A percentile compares a stretch with the other conserved stretches of the same genome.
Evolutionary conservation across 306 rosid genomes (phyloP).

Genomic region (Ormosia semicastrata): DNA sequence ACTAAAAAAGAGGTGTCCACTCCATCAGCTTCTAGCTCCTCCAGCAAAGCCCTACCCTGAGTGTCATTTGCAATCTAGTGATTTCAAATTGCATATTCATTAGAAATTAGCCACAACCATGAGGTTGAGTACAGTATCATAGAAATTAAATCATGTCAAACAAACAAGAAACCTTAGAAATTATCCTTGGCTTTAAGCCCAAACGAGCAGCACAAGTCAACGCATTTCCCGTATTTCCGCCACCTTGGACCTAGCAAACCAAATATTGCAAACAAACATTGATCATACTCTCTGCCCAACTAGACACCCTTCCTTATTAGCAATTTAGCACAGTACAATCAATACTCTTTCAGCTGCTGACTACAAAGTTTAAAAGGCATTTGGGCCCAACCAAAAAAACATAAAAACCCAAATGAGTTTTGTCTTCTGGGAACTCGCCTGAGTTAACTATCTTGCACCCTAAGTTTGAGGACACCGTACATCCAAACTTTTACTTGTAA

Average conservation of each 20-base stretch:
- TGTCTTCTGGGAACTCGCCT: neutral
- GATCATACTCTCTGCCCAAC: neutral
- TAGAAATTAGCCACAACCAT: conserved; percentile 3
- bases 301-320: neutral
- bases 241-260: conserved; percentile 78
- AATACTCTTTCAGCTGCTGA: neutral
- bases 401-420: neutral
- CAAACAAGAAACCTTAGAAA: conserved; percentile 64
- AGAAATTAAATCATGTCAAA: neutral
- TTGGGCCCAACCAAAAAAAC: neutral
- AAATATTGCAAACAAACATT: conserved; percentile 21
- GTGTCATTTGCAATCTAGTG: conserved; percentile 45
- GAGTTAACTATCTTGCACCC: no score
- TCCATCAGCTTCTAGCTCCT: conserved; percentile 49
- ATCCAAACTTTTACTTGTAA: no score
- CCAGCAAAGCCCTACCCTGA: conserved; percentile 42
- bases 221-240: conserved; percentile 85
- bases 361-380: neutral
- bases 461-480: no score
- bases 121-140: neutral
- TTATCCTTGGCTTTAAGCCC: conserved; percentile 75
- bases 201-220: conserved; percentile 82
- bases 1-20: conserved; percentile 49
- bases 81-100: conserved; percentile 30
- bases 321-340: neutral